Evolutionary conservation across 108 stramenopile species (phyloP).

Genomic region (Cyclotella distinguenda): DNA sequence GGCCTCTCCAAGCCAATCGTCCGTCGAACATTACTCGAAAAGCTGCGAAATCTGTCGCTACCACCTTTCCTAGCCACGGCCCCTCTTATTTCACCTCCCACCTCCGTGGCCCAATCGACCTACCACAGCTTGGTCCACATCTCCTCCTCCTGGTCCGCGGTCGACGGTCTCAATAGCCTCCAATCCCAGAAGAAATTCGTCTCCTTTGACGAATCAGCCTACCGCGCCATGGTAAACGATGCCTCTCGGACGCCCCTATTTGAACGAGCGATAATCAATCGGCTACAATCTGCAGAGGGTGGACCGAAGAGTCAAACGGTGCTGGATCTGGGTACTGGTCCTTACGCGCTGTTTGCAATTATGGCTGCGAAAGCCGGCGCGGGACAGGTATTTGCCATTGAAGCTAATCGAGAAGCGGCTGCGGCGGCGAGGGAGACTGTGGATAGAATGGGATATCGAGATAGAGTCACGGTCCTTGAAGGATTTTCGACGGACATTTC

Average conservation of each 20-base stretch:
- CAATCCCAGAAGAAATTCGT: constrained; percentile 50
- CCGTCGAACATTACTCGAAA: no score
- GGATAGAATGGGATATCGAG: constrained; percentile 39
- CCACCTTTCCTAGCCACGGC: no score
- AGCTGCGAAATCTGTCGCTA: no score
- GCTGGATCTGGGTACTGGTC: constrained; percentile 67
- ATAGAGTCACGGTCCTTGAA: constrained; percentile 60
- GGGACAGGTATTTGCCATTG: constrained; percentile 67
- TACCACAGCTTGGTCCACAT: no score
- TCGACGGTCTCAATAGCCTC: constrained; percentile 49
- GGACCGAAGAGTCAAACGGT: constrained; percentile 44
- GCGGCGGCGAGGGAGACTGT: constrained; percentile 40
- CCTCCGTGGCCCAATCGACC: no score
- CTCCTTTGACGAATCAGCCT: constrained; percentile 61
- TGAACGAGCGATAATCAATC: constrained; percentile 48
- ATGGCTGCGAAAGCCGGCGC: constrained; percentile 66
- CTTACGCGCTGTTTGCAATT: constrained; percentile 66
- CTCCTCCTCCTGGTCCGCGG: constrained; percentile 59
- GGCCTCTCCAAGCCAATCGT: no score
- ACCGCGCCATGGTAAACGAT: constrained; percentile 66
- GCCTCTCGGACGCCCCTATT: constrained; percentile 59
- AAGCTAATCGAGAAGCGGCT: constrained; percentile 57
- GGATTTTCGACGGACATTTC: constrained; percentile 65
- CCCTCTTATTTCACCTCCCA: no score
- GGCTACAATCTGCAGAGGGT: constrained; percentile 29